A percentile compares a stretch with the other conserved stretches of the same genome.
These are phyloP conservation scores for Clonostachys rhizophaga DNA, from an alignment of 2,329 filamentous ascomycete species.

Conservation along the genomic window DNA sequence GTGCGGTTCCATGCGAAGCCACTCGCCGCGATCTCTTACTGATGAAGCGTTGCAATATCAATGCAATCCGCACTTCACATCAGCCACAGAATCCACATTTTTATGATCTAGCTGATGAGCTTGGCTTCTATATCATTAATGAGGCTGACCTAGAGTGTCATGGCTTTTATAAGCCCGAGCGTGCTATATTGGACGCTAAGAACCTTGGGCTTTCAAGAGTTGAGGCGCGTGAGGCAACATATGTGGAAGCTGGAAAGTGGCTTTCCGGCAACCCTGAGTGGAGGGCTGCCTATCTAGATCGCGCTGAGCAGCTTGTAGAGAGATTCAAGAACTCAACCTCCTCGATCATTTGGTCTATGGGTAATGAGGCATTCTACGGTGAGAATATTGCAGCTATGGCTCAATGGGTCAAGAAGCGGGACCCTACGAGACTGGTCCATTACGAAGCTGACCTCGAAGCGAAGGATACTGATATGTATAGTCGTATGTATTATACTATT, in stretches of 20 bases:
- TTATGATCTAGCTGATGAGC: too few relatives aligned
- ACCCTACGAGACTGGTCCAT: slow-evolving; percentile 55
- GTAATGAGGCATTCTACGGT: slow-evolving; percentile 69
- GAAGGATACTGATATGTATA: slow-evolving; percentile 56
- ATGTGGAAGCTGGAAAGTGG: slow-evolving; percentile 33
- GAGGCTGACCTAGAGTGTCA: slow-evolving; percentile 52
- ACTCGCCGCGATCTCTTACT: slow-evolving; percentile 56
- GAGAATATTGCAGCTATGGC: slow-evolving; percentile 66
- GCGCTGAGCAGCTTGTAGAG: slow-evolving; percentile 58
- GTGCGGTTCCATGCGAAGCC: slow-evolving; percentile 56
- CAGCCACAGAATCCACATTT: slow-evolving; percentile 12
- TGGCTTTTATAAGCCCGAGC: slow-evolving; percentile 37
- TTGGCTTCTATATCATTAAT: slow-evolving; percentile 47
- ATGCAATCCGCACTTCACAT: slow-evolving; percentile 65
- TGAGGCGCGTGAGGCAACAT: slow-evolving; percentile 2
- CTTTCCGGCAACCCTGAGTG: slow-evolving; percentile 57
- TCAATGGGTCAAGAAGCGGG: slow-evolving; percentile 51
- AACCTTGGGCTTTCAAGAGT: slow-evolving; percentile 2
- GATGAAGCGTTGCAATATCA: slow-evolving; percentile 71
- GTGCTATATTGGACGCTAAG: slow-evolving; percentile 3
- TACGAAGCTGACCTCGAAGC: slow-evolving; percentile 61
- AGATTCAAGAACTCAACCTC: slow-evolving; percentile 57
- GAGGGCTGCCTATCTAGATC: slow-evolving; percentile 62
- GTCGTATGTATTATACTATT: slow-evolving; percentile 59
- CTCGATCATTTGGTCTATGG: slow-evolving; percentile 67